Evolutionary conservation across 2,329 filamentous ascomycete species (phyloP), one percentile per base, ranked within the genome.

Genomic region (Hymenoscyphus albidus): DNA sequence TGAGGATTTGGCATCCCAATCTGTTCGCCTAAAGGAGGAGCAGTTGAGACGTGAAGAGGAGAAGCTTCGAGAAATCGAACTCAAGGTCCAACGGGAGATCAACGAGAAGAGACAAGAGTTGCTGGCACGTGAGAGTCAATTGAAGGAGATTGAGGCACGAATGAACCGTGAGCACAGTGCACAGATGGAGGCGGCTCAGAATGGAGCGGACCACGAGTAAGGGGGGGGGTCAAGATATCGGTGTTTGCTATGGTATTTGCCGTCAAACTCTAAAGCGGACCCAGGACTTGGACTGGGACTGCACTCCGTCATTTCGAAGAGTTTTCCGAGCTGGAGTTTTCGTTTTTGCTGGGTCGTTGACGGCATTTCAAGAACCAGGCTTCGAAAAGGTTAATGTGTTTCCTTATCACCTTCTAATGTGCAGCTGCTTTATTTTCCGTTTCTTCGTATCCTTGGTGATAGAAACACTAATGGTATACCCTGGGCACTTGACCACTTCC

Each of bases 31-130:
- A 79, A 99, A 99, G 92, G 95, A 99, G 80, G 95, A 99, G 81
- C 95, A 99, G 80, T 91, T 99, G 73, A 92, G 95, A 77, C 93
- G 95, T 76, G 95, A 99, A 81, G 95, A 99, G 83, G 95, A 99
- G 90, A 99, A 99, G 85, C 89, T 99, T 70, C 92, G 95, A 79
- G 95, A 99, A 83, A 98, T 99, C 78, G 95, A 99, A 79, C 85
- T 97, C 83, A 99, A 99, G 89, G 95, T 99, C 69, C 95, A 99
- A 83, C 92, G 95, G 77, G 95, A 99, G 81, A 99, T 99, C 83
- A 97, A 97, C 82, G 95, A 98, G 87, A 99, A 99, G 88, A 89
- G 95, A 82, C 95, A 99, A 82, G 95, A 99, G 81, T 86, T 99
- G 68, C 79, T 99, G 80, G 95, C 95, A 70, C 93, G 95, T 79